A percentile compares a stretch with the other conserved stretches of the same genome.
These are phyloP conservation scores for Pluteus cervinus DNA, from an alignment of 768 basidiomycete genomes.

Conservation along the genomic window DNA sequence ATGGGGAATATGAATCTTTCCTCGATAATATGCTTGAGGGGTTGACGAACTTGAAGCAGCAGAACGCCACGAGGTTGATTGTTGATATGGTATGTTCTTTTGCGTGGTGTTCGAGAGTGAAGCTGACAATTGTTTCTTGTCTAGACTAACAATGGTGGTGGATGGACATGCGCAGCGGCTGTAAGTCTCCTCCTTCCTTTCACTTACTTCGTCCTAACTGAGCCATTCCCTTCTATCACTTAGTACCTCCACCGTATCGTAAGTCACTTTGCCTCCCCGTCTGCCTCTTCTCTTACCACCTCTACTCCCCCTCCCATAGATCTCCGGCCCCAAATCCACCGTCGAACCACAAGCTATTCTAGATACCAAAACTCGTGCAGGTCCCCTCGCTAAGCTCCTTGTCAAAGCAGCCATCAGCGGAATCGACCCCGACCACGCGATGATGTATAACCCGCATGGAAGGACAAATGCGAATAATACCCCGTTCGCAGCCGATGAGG, in stretches of 20 bases:
- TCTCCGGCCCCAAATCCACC: slow-evolving; percentile 44
- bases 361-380: slow-evolving; percentile 42
- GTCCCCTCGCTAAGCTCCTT: slow-evolving; percentile 44
- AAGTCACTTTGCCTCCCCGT: slow-evolving; percentile 10
- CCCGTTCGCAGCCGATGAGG: slow-evolving; percentile 30
- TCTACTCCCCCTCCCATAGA: slow-evolving; percentile 20
- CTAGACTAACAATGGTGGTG: slow-evolving; percentile 46
- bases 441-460: slow-evolving; percentile 44
- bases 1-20: slow-evolving; percentile 33
- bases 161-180: slow-evolving; percentile 56
- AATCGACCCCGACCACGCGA: slow-evolving; percentile 36
- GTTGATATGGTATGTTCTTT: slow-evolving; percentile 46
- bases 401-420: slow-evolving; percentile 36
- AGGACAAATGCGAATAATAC: slow-evolving; percentile 45
- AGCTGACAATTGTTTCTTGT: slow-evolving; percentile 1
- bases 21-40: slow-evolving; percentile 38
- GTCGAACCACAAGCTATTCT: slow-evolving; percentile 51
- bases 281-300: slow-evolving; percentile 1
- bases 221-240: not conserved
- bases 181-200: slow-evolving; percentile 25
- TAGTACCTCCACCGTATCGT: slow-evolving; percentile 44
- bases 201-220: slow-evolving; percentile 2
- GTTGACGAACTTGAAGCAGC: slow-evolving; percentile 35
- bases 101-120: not conserved
- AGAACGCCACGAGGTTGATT: slow-evolving; percentile 46